These are phyloP conservation scores for Lactifluus subvellereus DNA, from an alignment of 768 basidiomycete genomes.

Conservation along the genomic window DNA sequence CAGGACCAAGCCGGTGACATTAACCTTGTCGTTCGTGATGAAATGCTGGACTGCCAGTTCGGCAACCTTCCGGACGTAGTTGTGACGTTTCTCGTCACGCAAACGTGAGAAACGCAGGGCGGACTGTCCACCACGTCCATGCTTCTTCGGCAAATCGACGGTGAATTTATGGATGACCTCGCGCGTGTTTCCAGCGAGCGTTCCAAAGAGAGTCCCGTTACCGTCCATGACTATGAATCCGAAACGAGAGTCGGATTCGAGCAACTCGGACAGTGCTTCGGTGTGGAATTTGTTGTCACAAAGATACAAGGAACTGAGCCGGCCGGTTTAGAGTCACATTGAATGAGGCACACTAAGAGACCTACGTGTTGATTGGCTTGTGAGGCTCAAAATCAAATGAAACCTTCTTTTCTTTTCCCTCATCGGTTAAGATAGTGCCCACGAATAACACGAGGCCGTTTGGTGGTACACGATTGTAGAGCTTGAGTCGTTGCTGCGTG, in stretches of 20 bases:
- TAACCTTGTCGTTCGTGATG: conserved; percentile 97
- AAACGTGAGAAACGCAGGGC: conserved; percentile 99
- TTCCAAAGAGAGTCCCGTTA: conserved; percentile 95
- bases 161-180: conserved; percentile 98
- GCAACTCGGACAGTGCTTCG: conserved; percentile 90
- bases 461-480: conserved; percentile 93
- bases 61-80: conserved; percentile 98
- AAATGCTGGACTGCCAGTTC: conserved; percentile 97
- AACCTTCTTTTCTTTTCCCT: conserved; percentile 99
- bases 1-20: conserved; percentile 91
- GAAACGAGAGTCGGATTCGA: conserved; percentile 96
- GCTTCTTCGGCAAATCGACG: conserved; percentile 98
- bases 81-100: conserved; percentile 98
- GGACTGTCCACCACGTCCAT: conserved; percentile 99
- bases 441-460: conserved; percentile 98
- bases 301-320: conserved; percentile 85
- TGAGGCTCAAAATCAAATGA: conserved; percentile 98
- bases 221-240: conserved; percentile 99
- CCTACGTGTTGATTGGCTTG: conserved; percentile 97
- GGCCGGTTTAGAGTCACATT: not conserved
- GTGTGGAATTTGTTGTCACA: conserved; percentile 99
- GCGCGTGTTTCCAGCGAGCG: conserved; percentile 93
- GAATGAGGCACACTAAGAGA: conserved; percentile 11
- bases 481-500: conserved; percentile 94
- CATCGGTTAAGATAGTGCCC: conserved; percentile 95